Base-by-base conservation (phyloP, 306 rosid species). In the Carpinus fangiana region DNA sequence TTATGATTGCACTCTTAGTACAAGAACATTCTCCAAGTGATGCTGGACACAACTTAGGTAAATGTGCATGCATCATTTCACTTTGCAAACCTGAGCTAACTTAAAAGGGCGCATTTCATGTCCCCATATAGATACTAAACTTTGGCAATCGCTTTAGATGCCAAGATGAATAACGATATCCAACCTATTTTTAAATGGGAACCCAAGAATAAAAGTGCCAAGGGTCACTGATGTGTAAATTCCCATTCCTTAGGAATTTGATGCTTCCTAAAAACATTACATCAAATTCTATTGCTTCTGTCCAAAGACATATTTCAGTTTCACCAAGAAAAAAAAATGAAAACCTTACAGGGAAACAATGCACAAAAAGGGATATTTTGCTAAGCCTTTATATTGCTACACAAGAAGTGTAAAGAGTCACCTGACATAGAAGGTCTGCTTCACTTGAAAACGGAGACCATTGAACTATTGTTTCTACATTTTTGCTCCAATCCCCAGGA, bases 391-490 rank as follows among this genome's bases (percentile, higher is more conserved):
- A 26, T 28, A 67, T 9, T 67, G 51, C 72, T 67, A 43, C 72
- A 18, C 48, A 41, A n/a, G 26, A 70, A 11, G n/a, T 57, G 11
- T 41, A 43, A 41, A 73, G 55, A 81, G 52, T 73, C 82, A 86
- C 92, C 88, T 94, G 97, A 70, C 79, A 86, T 66, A 85, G 88
- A 84, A 94, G 92, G 72, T 94, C 98, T n/a, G 78, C 82, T 86
- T 96, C 99, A 70, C 76, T 76, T 23, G 84, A 56, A 85, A 91
- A 93, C 43, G 99, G 99, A 56, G 99, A 91, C 99, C 99, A 95
- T 36, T 88, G 88, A 76, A 93, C 82, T 53, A 96, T 76, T 60
- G 96, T 91, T 56, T 91, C 96, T 48, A 84, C 79, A 85, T 91
- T 93, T 79, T 72, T 95, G 65, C 84, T 75, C 98, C 99, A 91